Conservation (phyloP, 2,329 filamentous ascomycete species). For the Furcasterigmium furcatum region DNA sequence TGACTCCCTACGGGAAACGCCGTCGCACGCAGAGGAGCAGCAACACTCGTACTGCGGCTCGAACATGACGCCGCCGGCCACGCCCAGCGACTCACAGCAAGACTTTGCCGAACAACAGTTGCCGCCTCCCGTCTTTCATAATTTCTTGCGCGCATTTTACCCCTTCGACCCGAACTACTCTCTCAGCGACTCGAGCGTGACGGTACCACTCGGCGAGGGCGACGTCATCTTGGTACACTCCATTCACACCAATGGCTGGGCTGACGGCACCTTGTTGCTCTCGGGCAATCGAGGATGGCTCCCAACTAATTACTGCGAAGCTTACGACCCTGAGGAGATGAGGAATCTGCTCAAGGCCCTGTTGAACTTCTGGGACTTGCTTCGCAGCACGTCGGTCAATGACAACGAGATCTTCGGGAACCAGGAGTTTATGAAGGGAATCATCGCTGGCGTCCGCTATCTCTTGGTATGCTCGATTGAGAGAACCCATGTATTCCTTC, state of each 20-base stretch:
- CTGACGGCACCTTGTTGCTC: constrained; percentile 85
- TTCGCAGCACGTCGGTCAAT: constrained; percentile 72
- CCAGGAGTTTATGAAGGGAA: constrained; percentile 90
- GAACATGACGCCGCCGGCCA: constrained; percentile 75
- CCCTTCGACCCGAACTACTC: constrained; percentile 80
- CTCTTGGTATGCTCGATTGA: constrained; percentile 76
- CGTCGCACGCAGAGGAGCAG: constrained; percentile 24
- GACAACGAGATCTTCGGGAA: constrained; percentile 79
- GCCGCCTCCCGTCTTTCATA: constrained; percentile 74
- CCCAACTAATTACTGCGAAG: constrained; percentile 96
- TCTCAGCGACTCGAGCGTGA: constrained; percentile 81
- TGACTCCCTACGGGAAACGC: constrained; percentile 17
- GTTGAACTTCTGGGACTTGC: constrained; percentile 87
- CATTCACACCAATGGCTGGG: constrained; percentile 97
- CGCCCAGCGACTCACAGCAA: constrained; percentile 67
- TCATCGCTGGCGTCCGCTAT: constrained; percentile 89
- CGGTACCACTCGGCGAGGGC: constrained; percentile 81
- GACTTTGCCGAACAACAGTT: constrained; percentile 38
- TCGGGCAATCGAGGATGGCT: constrained; percentile 91
- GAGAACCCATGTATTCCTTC: no score
- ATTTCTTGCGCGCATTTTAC: constrained; percentile 92
- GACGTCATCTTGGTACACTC: constrained; percentile 94
- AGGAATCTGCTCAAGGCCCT: constrained; percentile 80
- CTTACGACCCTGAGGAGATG: constrained; percentile 88
- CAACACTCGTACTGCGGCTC: constrained; percentile 42